Percentiles rank a stretch among this genome's conserved stretches.
Evolutionary conservation across 805 yeast genomes (phyloP).

Genomic region (Wickerhamiella spandovensis): DNA sequence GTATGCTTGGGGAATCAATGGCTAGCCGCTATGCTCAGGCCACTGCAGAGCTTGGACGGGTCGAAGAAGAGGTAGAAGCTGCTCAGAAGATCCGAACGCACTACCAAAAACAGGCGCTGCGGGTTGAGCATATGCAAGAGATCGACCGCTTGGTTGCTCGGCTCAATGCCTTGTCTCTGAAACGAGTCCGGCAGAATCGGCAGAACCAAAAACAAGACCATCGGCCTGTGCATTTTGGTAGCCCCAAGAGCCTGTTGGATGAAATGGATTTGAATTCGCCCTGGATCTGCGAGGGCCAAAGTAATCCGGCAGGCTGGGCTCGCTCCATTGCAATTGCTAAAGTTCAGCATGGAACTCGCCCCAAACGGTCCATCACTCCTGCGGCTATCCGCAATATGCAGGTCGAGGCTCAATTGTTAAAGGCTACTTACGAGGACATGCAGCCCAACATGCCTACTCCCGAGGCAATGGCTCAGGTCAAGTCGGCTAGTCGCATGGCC

Average conservation of each 20-base stretch:
- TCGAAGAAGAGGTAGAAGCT: background rate
- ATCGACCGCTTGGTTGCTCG: background rate
- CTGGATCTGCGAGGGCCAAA: background rate
- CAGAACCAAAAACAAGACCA: no score
- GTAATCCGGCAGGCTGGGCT: background rate
- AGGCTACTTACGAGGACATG: background rate
- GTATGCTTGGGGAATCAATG: background rate
- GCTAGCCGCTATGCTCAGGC: background rate
- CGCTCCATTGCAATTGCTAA: background rate
- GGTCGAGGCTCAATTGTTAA: background rate
- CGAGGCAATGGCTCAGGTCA: background rate
- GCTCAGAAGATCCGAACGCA: background rate
- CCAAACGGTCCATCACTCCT: background rate
- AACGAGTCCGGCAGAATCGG: background rate
- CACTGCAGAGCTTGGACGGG: background rate
- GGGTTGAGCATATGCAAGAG: background rate
- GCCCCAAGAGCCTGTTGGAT: background rate
- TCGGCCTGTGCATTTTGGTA: no score
- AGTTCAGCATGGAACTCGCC: background rate
- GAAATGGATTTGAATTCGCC: background rate
- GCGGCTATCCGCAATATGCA: background rate
- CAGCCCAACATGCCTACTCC: slow-evolving; percentile 1
- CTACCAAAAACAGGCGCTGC: background rate
- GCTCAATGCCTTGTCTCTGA: background rate
- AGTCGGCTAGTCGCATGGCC: background rate